phyloP scores from a whole-genome alignment of 805 yeast genomes.

The Teunomyces aglyptinius region DNA sequence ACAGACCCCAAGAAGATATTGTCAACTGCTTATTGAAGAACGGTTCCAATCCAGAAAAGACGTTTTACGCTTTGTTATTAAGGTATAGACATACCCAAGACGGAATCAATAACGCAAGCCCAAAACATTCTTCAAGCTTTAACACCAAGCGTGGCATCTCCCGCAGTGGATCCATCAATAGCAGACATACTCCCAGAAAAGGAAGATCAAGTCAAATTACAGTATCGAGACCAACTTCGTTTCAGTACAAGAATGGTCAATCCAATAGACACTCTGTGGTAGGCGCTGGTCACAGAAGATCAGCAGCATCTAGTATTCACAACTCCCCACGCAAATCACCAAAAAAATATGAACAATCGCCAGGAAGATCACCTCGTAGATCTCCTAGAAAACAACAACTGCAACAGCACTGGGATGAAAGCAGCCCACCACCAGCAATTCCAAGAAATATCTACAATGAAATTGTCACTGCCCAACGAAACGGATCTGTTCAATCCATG shows the following conservation, averaged over 20 bases:
- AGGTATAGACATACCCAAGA: conserved; percentile 44
- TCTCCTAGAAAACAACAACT: conserved; percentile 18
- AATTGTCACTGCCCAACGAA: conserved; percentile 35
- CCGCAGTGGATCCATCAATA: conserved; percentile 18
- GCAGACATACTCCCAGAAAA: conserved; percentile 22
- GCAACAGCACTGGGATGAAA: conserved; percentile 14
- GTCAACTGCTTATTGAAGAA: conserved; percentile 33
- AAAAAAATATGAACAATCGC: conserved; percentile 19
- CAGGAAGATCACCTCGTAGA: conserved; percentile 18
- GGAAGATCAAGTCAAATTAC: conserved; percentile 30
- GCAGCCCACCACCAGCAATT: conserved; percentile 26
- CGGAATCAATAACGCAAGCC: conserved; percentile 8
- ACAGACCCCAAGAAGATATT: conserved; percentile 44
- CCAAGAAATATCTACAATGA: conserved; percentile 46
- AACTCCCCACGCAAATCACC: conserved; percentile 27
- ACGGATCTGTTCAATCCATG: conserved; percentile 23
- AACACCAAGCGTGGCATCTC: conserved; percentile 14
- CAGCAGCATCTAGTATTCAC: conserved; percentile 33
- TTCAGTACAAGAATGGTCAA: conserved; percentile 34
- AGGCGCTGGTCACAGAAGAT: conserved; percentile 17
- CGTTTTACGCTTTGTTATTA: conserved; percentile 45
- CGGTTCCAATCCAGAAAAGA: conserved; percentile 45
- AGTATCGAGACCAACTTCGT: conserved; percentile 43
- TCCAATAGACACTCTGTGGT: conserved; percentile 16
- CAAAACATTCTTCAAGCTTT: conserved; percentile 13